Evolutionary conservation across 352 stramenopile genomes (phyloP).

Genomic region (Thalassiosira exigua): DNA sequence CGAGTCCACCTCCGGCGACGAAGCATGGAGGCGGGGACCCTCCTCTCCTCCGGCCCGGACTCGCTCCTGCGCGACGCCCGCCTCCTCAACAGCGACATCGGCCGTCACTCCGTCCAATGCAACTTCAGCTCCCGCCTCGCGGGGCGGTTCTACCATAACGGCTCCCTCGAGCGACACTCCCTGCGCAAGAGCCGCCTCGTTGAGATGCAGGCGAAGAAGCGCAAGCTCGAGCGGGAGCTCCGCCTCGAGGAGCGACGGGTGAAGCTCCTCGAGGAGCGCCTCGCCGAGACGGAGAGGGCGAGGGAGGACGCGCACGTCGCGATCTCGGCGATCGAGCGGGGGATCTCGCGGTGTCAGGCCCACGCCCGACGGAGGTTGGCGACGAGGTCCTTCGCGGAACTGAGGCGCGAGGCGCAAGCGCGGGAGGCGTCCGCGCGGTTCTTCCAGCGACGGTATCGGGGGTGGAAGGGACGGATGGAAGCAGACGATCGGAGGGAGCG

Average conservation of each 20-base stretch:
- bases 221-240: conserved; percentile 43
- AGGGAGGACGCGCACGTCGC: conserved; percentile 33
- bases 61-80: conserved; percentile 36
- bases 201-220: conserved; percentile 44
- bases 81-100: conserved; percentile 51
- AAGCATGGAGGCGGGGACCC: neutral
- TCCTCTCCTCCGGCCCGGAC: conserved; percentile 3
- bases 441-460: conserved; percentile 39
- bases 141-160: conserved; percentile 56
- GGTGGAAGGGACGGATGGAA: conserved; percentile 28
- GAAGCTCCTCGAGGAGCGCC: conserved; percentile 23
- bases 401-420: conserved; percentile 28
- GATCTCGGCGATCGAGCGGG: conserved; percentile 27
- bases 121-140: conserved; percentile 50
- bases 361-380: conserved; percentile 22
- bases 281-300: conserved; percentile 34
- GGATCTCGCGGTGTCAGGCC: conserved; percentile 33
- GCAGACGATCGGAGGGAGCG: conserved; percentile 27
- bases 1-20: no score
- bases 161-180: conserved; percentile 51
- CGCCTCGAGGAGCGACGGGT: conserved; percentile 38
- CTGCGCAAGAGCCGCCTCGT: conserved; percentile 29
- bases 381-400: conserved; percentile 15
- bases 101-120: conserved; percentile 48
- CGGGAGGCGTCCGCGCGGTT: conserved; percentile 29